Percentiles rank a stretch among this genome's conserved stretches.
These are phyloP conservation scores for Pythium phragmiticola DNA, from an alignment of 352 stramenopile species.

Conservation along the genomic window DNA sequence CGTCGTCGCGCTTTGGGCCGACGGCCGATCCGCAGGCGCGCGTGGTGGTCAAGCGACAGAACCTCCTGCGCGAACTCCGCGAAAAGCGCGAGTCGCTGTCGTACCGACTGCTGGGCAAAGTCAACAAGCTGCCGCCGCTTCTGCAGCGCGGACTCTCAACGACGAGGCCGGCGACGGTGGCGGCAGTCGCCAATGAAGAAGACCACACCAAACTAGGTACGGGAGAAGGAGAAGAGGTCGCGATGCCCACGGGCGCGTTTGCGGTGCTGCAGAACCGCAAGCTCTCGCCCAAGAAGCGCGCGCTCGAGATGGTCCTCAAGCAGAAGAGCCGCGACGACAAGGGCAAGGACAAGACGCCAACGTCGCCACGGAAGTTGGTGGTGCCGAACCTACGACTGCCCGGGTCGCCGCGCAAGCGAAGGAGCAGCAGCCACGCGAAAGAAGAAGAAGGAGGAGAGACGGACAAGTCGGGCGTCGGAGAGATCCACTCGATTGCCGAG, in stretches of 20 bases:
- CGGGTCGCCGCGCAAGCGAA: constrained; percentile 17
- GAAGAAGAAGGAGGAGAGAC: constrained; percentile 1
- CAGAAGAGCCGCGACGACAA: constrained; percentile 55
- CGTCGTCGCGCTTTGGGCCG: constrained; percentile 53
- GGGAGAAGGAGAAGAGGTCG: constrained; percentile 5
- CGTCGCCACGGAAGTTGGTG: constrained; percentile 16
- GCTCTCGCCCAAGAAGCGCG: constrained; percentile 64
- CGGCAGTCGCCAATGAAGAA: background rate
- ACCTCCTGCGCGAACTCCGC: constrained; percentile 65
- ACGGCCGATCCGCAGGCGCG: constrained; percentile 49
- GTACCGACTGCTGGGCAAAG: constrained; percentile 67
- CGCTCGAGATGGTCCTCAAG: constrained; percentile 63
- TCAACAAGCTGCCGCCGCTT: constrained; percentile 46
- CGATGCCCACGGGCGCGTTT: constrained; percentile 40
- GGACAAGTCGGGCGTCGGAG: background rate
- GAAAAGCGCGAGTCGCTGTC: constrained; percentile 72
- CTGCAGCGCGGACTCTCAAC: constrained; percentile 32
- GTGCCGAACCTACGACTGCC: constrained; percentile 22
- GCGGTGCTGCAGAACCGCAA: constrained; percentile 70
- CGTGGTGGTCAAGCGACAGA: constrained; percentile 68
- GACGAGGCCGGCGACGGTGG: background rate
- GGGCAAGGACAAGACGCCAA: background rate
- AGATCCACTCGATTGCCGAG: constrained; percentile 14
- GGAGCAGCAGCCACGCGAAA: background rate
- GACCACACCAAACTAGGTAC: background rate